A percentile compares a stretch with the other conserved stretches of the same genome.
These are phyloP conservation scores for Acanthamoeba castellanii DNA, from an alignment of 208 protist genomes.

Conservation along the genomic window DNA sequence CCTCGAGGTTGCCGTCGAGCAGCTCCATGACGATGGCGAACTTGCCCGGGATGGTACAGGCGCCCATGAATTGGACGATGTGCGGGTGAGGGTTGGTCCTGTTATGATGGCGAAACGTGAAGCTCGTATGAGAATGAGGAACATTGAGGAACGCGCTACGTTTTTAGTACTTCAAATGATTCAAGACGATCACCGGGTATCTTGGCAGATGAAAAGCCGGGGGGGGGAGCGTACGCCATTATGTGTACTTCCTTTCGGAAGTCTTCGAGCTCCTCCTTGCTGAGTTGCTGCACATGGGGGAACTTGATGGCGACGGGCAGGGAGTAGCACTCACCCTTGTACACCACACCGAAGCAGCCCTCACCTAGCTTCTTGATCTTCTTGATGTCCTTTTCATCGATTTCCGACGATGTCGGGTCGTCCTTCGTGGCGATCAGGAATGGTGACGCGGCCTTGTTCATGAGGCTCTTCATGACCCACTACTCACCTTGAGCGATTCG, in stretches of 20 bases:
- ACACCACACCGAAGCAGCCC: slow-evolving; percentile 58
- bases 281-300: slow-evolving; percentile 51
- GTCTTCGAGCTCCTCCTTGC: not conserved
- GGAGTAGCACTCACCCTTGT: slow-evolving; percentile 58
- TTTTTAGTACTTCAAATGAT: no score
- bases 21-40: slow-evolving; percentile 60
- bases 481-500: no score
- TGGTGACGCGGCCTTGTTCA: not conserved
- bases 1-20: slow-evolving; percentile 47
- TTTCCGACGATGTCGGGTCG: slow-evolving; percentile 35
- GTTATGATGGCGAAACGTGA: not conserved
- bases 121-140: no score
- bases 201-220: not conserved
- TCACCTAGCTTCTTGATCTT: slow-evolving; percentile 7
- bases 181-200: not conserved
- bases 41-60: slow-evolving; percentile 22
- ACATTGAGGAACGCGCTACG: no score
- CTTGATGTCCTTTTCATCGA: slow-evolving; percentile 39
- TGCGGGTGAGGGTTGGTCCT: slow-evolving; percentile 40
- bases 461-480: slow-evolving; percentile 33
- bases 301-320: slow-evolving; percentile 35
- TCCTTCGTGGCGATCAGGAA: slow-evolving; percentile 33
- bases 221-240: slow-evolving; percentile 36
- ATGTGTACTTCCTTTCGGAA: slow-evolving; percentile 31
- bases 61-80: slow-evolving; percentile 33